A percentile compares a stretch with the other conserved stretches of the same genome.
phyloP scores from a whole-genome alignment of 2,329 filamentous ascomycete genomes.

The Xylariaceae sp. region DNA sequence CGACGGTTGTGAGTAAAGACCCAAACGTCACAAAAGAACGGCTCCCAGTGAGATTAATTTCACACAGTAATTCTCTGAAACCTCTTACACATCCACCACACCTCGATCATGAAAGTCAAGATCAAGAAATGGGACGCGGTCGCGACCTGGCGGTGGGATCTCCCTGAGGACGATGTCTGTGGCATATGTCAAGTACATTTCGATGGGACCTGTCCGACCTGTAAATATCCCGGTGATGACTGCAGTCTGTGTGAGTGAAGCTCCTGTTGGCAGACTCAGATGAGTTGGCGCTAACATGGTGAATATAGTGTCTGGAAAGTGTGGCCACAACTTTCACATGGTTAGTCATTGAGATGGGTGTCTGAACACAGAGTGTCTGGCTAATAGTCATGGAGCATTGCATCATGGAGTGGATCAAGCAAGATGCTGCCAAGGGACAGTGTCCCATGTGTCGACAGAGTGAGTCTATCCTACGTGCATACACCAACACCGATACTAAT shows the following conservation, averaged over 20 bases:
- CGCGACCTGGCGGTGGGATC: conserved; percentile 96
- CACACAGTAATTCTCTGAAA: too few species aligned
- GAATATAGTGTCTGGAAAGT: conserved; percentile 83
- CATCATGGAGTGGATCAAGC: conserved; percentile 92
- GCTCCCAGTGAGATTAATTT: too few species aligned
- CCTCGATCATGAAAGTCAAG: conserved; percentile 77
- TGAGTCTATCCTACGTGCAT: conserved; percentile 38
- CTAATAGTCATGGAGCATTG: conserved; percentile 65
- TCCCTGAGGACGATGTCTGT: conserved; percentile 95
- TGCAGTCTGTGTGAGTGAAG: conserved; percentile 76
- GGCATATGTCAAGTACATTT: conserved; percentile 98
- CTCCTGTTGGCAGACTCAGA: neutral
- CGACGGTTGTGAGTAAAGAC: too few species aligned
- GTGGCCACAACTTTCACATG: conserved; percentile 97
- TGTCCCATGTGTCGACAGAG: conserved; percentile 98
- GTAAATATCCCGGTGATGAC: conserved; percentile 96
- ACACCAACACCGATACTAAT: conserved; percentile 2
- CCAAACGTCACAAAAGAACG: too few species aligned
- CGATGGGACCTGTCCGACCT: conserved; percentile 94
- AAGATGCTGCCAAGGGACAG: conserved; percentile 86
- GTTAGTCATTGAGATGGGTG: conserved; percentile 43
- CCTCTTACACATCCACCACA: neutral
- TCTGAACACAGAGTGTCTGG: too few species aligned
- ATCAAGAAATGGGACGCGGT: conserved; percentile 92
- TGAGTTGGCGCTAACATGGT: neutral